Evolutionary conservation across 2,329 filamentous ascomycete species (phyloP).

Genomic region (Aspergillus sp.): DNA sequence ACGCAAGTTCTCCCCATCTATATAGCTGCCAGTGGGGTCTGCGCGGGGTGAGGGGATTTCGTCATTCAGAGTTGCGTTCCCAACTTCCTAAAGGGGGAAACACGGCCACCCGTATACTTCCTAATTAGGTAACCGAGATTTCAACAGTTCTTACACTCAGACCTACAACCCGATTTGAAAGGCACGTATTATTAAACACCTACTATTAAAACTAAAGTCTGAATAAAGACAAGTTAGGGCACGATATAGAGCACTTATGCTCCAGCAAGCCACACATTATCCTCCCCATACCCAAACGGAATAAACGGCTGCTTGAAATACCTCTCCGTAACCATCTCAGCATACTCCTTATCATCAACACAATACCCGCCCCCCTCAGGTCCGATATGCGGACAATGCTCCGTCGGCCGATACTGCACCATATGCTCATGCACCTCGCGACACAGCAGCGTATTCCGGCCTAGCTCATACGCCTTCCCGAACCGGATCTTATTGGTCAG

Average conservation of each 20-base stretch:
- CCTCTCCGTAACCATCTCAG: slow-evolving; percentile 21
- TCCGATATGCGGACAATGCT: slow-evolving; percentile 31
- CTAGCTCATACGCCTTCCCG: slow-evolving; percentile 26
- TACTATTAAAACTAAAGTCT: no score
- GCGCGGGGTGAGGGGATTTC: no score
- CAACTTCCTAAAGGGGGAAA: no score
- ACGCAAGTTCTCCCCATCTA: no score
- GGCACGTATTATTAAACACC: no score
- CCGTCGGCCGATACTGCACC: slow-evolving; percentile 25
- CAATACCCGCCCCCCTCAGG: slow-evolving; percentile 28
- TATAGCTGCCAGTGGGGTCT: no score
- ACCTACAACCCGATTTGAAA: no score
- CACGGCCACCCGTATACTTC: no score
- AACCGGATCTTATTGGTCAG: slow-evolving; percentile 23
- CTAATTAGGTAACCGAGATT: no score
- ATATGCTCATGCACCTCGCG: slow-evolving; percentile 31
- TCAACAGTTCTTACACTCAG: no score
- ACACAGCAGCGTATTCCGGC: slow-evolving; percentile 27
- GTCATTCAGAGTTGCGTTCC: no score
- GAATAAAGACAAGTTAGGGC: not conserved
- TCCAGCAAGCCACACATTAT: slow-evolving; percentile 20
- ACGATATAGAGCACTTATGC: not conserved
- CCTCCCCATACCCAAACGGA: slow-evolving; percentile 20
- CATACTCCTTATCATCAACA: slow-evolving; percentile 27
- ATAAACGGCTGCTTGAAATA: slow-evolving; percentile 29